These are phyloP conservation scores for Takakia lepidozioides DNA, from an alignment of 225 moss, liverwort and hornwort genomes.

Conservation along the genomic window DNA sequence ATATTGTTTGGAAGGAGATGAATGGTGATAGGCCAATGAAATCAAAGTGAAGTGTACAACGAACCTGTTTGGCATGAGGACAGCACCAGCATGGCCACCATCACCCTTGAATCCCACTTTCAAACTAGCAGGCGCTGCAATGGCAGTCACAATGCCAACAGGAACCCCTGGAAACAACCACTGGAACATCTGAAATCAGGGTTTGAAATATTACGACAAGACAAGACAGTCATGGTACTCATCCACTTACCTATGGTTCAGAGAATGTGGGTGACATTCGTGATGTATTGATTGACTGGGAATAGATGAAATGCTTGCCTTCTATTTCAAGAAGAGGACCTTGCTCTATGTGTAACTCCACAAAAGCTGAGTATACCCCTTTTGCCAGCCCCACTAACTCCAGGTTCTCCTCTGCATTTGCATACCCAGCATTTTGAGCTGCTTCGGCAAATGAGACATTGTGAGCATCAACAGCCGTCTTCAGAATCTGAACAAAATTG, in stretches of 20 bases:
- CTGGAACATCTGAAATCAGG: too few relatives aligned
- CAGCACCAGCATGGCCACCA: slow-evolving; percentile 96
- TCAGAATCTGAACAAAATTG: slow-evolving; percentile 46
- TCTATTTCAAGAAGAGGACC: slow-evolving; percentile 90
- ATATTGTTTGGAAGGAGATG: too few relatives aligned
- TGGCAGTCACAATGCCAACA: slow-evolving; percentile 88
- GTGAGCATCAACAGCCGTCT: slow-evolving; percentile 43
- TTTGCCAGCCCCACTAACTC: slow-evolving; percentile 36
- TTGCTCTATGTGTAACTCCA: slow-evolving; percentile 98
- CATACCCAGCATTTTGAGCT: slow-evolving; percentile 65
- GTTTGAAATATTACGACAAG: too few relatives aligned
- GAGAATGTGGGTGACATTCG: not conserved
- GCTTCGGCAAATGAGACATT: slow-evolving; percentile 77
- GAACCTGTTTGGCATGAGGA: slow-evolving; percentile 82
- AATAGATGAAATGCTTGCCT: slow-evolving; percentile 40
- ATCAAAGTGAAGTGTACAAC: too few relatives aligned
- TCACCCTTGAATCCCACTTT: slow-evolving; percentile 76
- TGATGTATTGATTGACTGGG: too few relatives aligned
- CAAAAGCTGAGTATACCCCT: slow-evolving; percentile 55
- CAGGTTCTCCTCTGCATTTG: slow-evolving; percentile 33
- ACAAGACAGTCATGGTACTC: too few relatives aligned
- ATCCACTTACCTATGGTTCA: too few relatives aligned
- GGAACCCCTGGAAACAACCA: slow-evolving; percentile 46
- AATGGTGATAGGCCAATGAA: too few relatives aligned
- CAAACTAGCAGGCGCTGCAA: slow-evolving; percentile 95